A percentile compares a stretch with the other conserved stretches of the same genome.
phyloP scores from a whole-genome alignment of 805 yeast genomes.

The Pichia sporocuriosa region DNA sequence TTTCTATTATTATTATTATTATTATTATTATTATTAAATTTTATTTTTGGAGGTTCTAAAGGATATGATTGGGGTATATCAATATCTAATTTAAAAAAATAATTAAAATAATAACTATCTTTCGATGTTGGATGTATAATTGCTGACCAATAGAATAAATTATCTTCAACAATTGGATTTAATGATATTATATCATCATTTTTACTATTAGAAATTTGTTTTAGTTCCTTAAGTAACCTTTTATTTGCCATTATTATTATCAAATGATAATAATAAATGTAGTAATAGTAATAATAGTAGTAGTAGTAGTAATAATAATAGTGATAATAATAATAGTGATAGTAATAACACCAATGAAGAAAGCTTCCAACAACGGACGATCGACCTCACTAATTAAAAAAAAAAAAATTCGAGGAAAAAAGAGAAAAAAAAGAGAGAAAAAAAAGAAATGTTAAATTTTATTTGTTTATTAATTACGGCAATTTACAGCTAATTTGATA shows the following conservation, averaged over 20 bases:
- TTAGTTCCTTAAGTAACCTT: constrained; percentile 33
- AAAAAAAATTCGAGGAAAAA: no score
- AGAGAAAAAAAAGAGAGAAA: no score
- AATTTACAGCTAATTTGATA: no score
- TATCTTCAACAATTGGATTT: constrained; percentile 1
- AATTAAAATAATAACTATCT: constrained; percentile 46
- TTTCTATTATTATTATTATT: background rate
- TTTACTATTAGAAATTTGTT: constrained; percentile 23
- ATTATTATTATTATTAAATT: constrained; percentile 29
- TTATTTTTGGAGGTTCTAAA: constrained; percentile 47
- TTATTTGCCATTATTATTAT: constrained; percentile 16
- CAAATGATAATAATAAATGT: background rate
- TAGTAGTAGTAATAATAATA: background rate
- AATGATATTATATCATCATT: constrained; percentile 3
- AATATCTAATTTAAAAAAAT: constrained; percentile 45
- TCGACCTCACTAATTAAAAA: no score
- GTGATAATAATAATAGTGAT: background rate
- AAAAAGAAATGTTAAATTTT: no score
- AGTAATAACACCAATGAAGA: background rate
- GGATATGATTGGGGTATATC: constrained; percentile 47
- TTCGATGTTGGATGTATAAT: constrained; percentile 40
- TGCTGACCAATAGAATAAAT: constrained; percentile 39
- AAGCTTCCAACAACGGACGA: no score
- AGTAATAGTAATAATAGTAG: background rate
- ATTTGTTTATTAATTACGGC: no score